Conservation (phyloP, 257 asterid species). For the Nicotiana otophora region DNA sequence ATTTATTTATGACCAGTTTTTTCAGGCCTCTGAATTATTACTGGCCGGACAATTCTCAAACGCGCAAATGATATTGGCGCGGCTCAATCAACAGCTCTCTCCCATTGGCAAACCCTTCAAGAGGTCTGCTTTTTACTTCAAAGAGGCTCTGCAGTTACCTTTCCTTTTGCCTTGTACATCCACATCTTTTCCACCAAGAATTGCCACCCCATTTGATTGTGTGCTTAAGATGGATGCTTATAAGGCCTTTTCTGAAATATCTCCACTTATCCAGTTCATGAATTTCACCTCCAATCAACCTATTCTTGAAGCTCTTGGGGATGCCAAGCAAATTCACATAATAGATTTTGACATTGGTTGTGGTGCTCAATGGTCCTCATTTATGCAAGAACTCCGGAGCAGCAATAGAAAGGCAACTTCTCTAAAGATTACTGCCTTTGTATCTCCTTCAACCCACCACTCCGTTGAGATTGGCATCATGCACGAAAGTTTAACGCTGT, state of each 20-base stretch:
- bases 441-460: constrained; percentile 45
- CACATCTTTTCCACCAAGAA: constrained; percentile 16
- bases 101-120: constrained; percentile 34
- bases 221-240: constrained; percentile 52
- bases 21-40: constrained; percentile 38
- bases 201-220: constrained; percentile 35
- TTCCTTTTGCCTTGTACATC: constrained; percentile 21
- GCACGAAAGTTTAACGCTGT: constrained; percentile 39
- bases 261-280: constrained; percentile 42
- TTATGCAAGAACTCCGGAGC: constrained; percentile 46
- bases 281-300: constrained; percentile 50
- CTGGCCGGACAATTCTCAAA: constrained; percentile 41
- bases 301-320: constrained; percentile 41
- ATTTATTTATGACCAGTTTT: constrained; percentile 33
- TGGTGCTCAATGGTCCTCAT: constrained; percentile 67
- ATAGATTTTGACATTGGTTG: constrained; percentile 53
- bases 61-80: constrained; percentile 61
- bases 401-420: constrained; percentile 25
- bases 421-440: constrained; percentile 46
- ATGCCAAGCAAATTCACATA: constrained; percentile 31
- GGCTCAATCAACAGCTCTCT: constrained; percentile 52
- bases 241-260: constrained; percentile 36
- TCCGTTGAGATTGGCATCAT: constrained; percentile 40
- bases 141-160: constrained; percentile 39
- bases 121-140: constrained; percentile 44